These are phyloP conservation scores for Carex parvula DNA, from an alignment of 176 grass and related monocot genomes.

Conservation along the genomic window DNA sequence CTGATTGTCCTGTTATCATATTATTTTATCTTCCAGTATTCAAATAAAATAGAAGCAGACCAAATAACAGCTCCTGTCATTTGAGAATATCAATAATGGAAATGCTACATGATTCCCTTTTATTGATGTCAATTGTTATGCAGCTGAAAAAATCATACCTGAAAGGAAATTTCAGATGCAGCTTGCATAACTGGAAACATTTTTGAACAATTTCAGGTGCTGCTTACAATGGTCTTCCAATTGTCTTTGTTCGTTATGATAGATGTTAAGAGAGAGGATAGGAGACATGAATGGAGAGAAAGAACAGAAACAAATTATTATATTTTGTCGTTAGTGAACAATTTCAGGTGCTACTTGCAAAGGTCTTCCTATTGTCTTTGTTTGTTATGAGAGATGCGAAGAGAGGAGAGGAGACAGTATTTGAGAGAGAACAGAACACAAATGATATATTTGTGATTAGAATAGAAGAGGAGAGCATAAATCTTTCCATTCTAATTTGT, in stretches of 20 bases:
- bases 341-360: neutral
- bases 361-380: neutral
- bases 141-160: neutral
- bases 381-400: neutral
- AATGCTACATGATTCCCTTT: neutral
- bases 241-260: neutral
- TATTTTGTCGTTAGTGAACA: neutral
- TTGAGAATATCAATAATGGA: neutral
- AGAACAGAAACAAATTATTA: neutral
- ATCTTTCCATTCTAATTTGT: neutral
- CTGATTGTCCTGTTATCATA: neutral
- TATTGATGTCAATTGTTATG: neutral
- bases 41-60: neutral
- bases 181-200: neutral
- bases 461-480: neutral
- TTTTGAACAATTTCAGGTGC: neutral
- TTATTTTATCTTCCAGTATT: neutral
- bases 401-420: neutral
- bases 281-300: neutral
- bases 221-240: neutral
- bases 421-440: neutral
- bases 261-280: neutral
- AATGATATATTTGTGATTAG: neutral
- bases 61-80: neutral
- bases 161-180: neutral